These are phyloP conservation scores for Hibiscus mutabilis DNA, from an alignment of 345 rosid species.

Conservation along the genomic window DNA sequence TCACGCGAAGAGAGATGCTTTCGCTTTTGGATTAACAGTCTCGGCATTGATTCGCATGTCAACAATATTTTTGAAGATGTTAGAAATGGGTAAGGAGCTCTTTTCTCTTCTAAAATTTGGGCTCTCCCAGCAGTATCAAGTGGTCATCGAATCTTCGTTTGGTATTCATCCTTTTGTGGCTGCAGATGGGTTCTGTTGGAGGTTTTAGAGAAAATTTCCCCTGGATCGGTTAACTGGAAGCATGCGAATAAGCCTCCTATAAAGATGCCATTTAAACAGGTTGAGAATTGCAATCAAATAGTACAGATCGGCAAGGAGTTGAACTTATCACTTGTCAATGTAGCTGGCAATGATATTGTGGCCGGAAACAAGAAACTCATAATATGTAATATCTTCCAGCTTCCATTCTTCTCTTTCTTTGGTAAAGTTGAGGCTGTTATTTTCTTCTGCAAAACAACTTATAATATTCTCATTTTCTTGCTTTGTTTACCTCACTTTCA, in stretches of 20 bases:
- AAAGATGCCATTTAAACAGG: conserved; percentile 85
- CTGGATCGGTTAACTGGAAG: conserved; percentile 81
- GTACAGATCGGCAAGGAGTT: conserved; percentile 68
- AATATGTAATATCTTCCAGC: conserved; percentile 37
- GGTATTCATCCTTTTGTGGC: conserved; percentile 18
- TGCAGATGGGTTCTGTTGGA: conserved; percentile 92
- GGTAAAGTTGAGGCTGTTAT: background rate
- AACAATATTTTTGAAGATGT: conserved; percentile 91
- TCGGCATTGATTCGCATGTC: conserved; percentile 69
- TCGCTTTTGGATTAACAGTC: conserved; percentile 97
- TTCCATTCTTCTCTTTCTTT: background rate
- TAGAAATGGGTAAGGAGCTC: conserved; percentile 47
- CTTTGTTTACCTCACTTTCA: conserved; percentile 24
- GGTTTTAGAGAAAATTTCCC: conserved; percentile 66
- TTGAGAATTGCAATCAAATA: conserved; percentile 87
- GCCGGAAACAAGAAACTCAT: conserved; percentile 88
- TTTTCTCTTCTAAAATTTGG: conserved; percentile 42
- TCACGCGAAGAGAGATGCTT: conserved; percentile 98
- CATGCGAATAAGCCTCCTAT: conserved; percentile 79
- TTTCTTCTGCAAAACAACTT: background rate
- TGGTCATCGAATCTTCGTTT: background rate
- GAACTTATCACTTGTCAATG: conserved; percentile 82
- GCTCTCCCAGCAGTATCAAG: conserved; percentile 1
- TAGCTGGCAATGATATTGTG: conserved; percentile 93
- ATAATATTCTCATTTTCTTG: conserved; percentile 12